phyloP scores from a whole-genome alignment of 164 flowering plant genomes.

The Aristolochia contorta region DNA sequence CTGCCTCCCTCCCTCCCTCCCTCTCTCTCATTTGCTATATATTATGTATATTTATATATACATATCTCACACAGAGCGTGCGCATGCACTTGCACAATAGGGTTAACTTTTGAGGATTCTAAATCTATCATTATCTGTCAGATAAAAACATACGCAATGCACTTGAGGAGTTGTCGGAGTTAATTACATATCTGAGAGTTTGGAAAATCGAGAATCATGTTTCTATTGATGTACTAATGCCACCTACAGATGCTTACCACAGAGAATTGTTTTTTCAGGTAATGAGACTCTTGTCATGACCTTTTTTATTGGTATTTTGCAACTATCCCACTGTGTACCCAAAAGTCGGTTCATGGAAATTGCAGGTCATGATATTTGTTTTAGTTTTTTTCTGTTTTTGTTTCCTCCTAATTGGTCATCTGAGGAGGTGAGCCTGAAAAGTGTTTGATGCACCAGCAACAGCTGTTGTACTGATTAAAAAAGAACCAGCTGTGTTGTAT shows the following conservation, averaged over 20 bases:
- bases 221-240: conserved; percentile 74
- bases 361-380: neutral
- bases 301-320: neutral
- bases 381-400: neutral
- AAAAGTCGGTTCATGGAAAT: neutral
- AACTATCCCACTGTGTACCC: too few relatives aligned
- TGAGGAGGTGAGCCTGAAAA: neutral
- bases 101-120: too few relatives aligned
- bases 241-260: conserved; percentile 74
- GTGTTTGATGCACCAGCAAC: too few relatives aligned
- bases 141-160: conserved; percentile 76
- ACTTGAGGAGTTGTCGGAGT: conserved; percentile 74
- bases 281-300: neutral
- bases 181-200: conserved; percentile 58
- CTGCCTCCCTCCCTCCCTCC: neutral
- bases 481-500: too few relatives aligned
- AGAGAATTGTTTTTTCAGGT: conserved; percentile 80
- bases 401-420: neutral
- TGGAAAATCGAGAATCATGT: conserved; percentile 72
- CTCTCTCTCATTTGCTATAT: neutral
- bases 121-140: conserved; percentile 21
- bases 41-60: too few relatives aligned
- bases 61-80: too few relatives aligned
- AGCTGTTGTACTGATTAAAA: too few relatives aligned
- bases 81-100: too few relatives aligned